Evolutionary conservation across 768 basidiomycete genomes (phyloP).

Genomic region (Clavulina sp.): DNA sequence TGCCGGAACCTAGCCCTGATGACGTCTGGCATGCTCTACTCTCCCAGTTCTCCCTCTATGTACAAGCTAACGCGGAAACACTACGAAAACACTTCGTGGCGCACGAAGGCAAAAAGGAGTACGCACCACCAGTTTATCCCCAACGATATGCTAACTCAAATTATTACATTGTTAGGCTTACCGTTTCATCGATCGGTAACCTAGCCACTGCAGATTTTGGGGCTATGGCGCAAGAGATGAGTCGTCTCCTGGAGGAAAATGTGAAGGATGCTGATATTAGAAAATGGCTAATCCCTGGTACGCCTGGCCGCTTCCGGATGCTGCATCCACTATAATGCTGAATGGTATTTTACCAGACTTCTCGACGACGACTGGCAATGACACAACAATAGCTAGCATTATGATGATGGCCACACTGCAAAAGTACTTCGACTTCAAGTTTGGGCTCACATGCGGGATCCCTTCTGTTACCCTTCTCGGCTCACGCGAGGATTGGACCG

Average conservation of each 20-base stretch:
- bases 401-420: background rate
- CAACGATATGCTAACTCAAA: too few species aligned
- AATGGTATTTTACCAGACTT: background rate
- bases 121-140: too few species aligned
- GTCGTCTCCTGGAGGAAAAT: background rate
- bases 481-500: conserved; percentile 23
- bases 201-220: conserved; percentile 20
- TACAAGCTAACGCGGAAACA: conserved; percentile 19
- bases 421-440: conserved; percentile 22
- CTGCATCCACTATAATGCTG: background rate
- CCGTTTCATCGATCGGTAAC: conserved; percentile 12
- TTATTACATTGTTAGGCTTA: too few species aligned
- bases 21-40: background rate
- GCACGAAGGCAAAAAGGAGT: conserved; percentile 21
- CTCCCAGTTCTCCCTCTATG: background rate
- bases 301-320: background rate
- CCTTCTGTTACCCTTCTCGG: conserved; percentile 31
- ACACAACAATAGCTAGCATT: background rate
- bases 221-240: conserved; percentile 14
- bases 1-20: background rate
- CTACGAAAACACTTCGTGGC: conserved; percentile 21
- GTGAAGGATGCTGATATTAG: background rate
- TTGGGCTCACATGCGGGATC: conserved; percentile 23
- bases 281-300: background rate
- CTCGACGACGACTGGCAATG: background rate